Percentiles rank a stretch among this genome's conserved stretches.
Evolutionary conservation across 2,329 filamentous ascomycete species (phyloP).

Genomic region (Aspergillus sojae): DNA sequence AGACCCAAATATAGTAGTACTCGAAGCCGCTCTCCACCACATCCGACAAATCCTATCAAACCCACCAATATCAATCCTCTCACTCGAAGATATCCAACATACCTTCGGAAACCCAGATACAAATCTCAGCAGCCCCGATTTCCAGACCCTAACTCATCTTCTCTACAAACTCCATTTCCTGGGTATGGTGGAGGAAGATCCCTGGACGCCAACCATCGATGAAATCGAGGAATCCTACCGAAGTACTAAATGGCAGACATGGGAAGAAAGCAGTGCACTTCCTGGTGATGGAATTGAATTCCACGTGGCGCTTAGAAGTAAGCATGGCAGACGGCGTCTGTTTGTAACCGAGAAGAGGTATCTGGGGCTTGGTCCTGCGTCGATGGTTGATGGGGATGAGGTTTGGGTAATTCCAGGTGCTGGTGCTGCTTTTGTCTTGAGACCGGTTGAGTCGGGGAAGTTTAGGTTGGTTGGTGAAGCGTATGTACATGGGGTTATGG

Average conservation of each 20-base stretch:
- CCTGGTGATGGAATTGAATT: background rate
- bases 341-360: conserved; percentile 6
- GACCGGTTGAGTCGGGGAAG: background rate
- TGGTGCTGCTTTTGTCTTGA: conserved; percentile 1
- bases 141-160: conserved; percentile 6
- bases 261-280: conserved; percentile 5
- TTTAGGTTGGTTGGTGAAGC: conserved; percentile 5
- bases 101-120: conserved; percentile 1
- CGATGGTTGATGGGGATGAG: conserved; percentile 7
- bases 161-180: conserved; percentile 8
- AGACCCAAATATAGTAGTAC: background rate
- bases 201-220: conserved; percentile 3
- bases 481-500: conserved; percentile 7
- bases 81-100: background rate
- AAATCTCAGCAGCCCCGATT: conserved; percentile 5
- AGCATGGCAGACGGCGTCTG: conserved; percentile 6
- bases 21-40: background rate
- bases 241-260: background rate
- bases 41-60: background rate
- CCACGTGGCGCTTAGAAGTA: background rate
- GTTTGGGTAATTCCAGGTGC: conserved; percentile 6
- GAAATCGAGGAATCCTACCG: conserved; percentile 1
- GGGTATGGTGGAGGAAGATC: background rate
- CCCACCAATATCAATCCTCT: background rate
- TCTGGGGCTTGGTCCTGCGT: conserved; percentile 5